Conservation (phyloP, 495 filamentous ascomycete species). For the Neurospora sublineolata region DNA sequence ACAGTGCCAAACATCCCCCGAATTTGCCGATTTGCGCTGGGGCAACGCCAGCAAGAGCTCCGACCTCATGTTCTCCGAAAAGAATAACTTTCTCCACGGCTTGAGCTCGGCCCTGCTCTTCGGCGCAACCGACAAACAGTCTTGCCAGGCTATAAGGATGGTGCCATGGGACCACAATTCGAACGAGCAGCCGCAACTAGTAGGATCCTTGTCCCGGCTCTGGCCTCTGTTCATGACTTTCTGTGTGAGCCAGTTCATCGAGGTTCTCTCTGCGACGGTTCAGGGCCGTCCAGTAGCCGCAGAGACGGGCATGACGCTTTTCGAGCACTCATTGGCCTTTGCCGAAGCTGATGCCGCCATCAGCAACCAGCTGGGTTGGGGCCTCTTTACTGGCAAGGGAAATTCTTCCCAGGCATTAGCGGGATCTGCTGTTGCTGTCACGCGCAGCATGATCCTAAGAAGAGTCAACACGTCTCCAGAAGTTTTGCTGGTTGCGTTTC, state of each 20-base stretch:
- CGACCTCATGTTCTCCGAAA: conserved; percentile 60
- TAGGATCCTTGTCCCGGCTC: conserved; percentile 68
- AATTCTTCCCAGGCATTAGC: conserved; percentile 29
- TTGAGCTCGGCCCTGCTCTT: conserved; percentile 58
- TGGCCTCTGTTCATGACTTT: conserved; percentile 82
- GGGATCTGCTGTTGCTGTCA: conserved; percentile 35
- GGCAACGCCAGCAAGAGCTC: conserved; percentile 54
- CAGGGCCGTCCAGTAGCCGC: conserved; percentile 68
- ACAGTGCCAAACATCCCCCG: conserved; percentile 80
- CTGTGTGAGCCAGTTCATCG: conserved; percentile 77
- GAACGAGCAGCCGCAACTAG: conserved; percentile 31
- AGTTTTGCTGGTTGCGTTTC: conserved; percentile 69
- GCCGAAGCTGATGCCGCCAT: conserved; percentile 87
- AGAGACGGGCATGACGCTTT: conserved; percentile 92
- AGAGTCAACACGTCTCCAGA: conserved; percentile 77
- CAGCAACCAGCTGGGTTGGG: conserved; percentile 59
- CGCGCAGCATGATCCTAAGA: conserved; percentile 45
- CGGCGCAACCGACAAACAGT: conserved; percentile 53
- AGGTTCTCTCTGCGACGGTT: conserved; percentile 77
- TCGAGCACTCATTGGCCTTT: conserved; percentile 93
- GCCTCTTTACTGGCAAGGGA: conserved; percentile 40
- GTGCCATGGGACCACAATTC: conserved; percentile 28
- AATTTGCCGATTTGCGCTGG: conserved; percentile 62
- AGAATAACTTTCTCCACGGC: conserved; percentile 56
- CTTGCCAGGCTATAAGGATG: conserved; percentile 67